A percentile compares a stretch with the other conserved stretches of the same genome.
phyloP scores from a whole-genome alignment of 176 grass and related monocot species.

The Aegilops bicornis region DNA sequence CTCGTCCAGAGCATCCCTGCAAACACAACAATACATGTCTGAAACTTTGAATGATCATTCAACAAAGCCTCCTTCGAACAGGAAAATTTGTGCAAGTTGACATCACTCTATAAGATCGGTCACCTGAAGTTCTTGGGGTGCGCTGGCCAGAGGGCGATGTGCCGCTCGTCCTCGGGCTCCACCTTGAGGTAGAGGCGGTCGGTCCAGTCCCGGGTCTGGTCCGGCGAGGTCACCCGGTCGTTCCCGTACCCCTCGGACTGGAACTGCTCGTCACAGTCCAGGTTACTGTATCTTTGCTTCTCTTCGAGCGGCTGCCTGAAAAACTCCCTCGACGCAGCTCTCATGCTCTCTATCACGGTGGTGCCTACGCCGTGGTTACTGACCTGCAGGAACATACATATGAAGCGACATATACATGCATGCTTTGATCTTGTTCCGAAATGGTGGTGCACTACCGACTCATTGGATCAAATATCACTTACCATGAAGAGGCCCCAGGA shows the following conservation, averaged over 20 bases:
- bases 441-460: no score
- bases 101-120: not conserved
- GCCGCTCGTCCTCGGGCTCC: conserved; percentile 41
- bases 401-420: not conserved
- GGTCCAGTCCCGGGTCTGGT: conserved; percentile 53
- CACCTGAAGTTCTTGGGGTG: conserved; percentile 46
- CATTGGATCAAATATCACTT: not conserved
- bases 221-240: conserved; percentile 22
- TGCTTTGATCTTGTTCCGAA: not conserved
- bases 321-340: conserved; percentile 37
- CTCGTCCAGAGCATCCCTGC: conserved; percentile 42
- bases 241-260: conserved; percentile 54
- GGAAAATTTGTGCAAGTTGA: not conserved
- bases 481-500: conserved; percentile 65
- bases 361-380: conserved; percentile 43
- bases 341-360: conserved; percentile 39
- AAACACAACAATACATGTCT: not conserved
- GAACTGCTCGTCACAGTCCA: conserved; percentile 32
- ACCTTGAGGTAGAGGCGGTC: conserved; percentile 56
- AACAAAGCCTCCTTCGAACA: not conserved
- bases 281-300: conserved; percentile 47
- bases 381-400: conserved; percentile 9
- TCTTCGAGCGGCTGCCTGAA: conserved; percentile 42
- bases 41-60: not conserved
- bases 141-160: conserved; percentile 44